Evolutionary conservation across 495 filamentous ascomycete species (phyloP), one percentile per base, ranked within the genome.

Genomic region (Astrothelium macrocarpum): DNA sequence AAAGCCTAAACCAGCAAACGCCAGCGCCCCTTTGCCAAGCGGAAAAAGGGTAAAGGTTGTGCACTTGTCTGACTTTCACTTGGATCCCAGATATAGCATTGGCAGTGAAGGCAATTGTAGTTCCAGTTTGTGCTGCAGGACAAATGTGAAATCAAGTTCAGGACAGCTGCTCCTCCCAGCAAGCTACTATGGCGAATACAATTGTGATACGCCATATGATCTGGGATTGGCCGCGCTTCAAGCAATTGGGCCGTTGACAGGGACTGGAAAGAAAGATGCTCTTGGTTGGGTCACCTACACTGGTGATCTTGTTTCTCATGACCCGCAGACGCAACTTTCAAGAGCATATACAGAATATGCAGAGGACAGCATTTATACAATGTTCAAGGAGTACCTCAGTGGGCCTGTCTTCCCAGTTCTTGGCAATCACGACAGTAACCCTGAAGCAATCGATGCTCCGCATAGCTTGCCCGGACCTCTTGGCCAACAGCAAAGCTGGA

Each of bases 201-300:
- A 72, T 34, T 85, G 83, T 63, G 83, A 85, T 64, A 80, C 82
- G 7, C 84, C 82, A 2, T 85, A 84, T 63, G 82, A 83, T 46
- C 75, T 86, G 0, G 82, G 74, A 34, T 68, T 84, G 5, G 82
- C 81, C 29, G 82, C 82, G 28, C 72, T 85, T 7, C 79, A 85
- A 72, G 78, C 82, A 7, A 77, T 85, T 53, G 78, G 74, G 3
- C 79, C 83, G 18, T 65, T 86, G 70, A 84, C 82, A 20, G 84
- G 84, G 2, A 84, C 82, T 11, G 63, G 65, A 23, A 74, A 75
- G 11, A 59, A 68, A 16, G 58, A 75, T 18, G 73, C 76, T 32
- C 67, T 84, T 29, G 79, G 76, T 7, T 81, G 79, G 71, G 77
- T 78, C 1, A 62, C 84, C 14, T 85, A 84, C 65, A 85, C 81